Base-by-base conservation (phyloP, 495 filamentous ascomycete genomes). In the Emericellopsis terricola region DNA sequence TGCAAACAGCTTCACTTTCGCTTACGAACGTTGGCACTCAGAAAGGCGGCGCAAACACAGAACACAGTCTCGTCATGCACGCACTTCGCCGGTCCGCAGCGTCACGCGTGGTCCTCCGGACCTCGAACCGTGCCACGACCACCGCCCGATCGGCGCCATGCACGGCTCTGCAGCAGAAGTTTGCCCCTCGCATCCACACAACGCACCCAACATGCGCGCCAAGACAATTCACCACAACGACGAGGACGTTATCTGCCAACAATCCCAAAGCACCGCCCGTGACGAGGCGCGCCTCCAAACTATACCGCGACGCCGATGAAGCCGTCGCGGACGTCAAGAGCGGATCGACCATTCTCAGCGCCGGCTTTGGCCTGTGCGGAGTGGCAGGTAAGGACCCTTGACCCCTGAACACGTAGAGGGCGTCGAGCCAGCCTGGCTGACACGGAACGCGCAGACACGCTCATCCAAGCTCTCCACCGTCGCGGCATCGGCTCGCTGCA, bases 361-460 rank as follows among this genome's bases (percentile, higher is more conserved):
- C 70, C 15, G 71, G 71, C 1, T 76, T 76, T 42, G 71, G 71
- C 3, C 45, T 76, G 20, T 75, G 69, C 35, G 71, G 71, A 31
- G 63, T 72, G 9, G 64, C 68, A 34, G 62, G 66, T 69, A 56
- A 42, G 59, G 45, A 15, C 23, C 23, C 23, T n/a, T 27, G 23
- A 7, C 7, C 23, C 19, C n/a, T 29, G 28, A 3, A 11, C 15
- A 4, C 9, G 28, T 29, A 3, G 4, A 29, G 15, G 28, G 13
- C 28, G 28, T 11, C 28, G n/a, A 4, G 4, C 15, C 3, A 15
- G 29, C 10, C 29, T 18, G 34, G n/a, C 41, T 27, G 13, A 1
- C 1, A 10, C 17, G 33, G 17, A 8, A 19, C 4, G 8, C 8
- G 4, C 17, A 62, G 58, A 65, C 39, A 68, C 65, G 0, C 51